These are phyloP conservation scores for Plasmodium reichenowi DNA, from an alignment of 169 alveolate species.

Conservation along the genomic window DNA sequence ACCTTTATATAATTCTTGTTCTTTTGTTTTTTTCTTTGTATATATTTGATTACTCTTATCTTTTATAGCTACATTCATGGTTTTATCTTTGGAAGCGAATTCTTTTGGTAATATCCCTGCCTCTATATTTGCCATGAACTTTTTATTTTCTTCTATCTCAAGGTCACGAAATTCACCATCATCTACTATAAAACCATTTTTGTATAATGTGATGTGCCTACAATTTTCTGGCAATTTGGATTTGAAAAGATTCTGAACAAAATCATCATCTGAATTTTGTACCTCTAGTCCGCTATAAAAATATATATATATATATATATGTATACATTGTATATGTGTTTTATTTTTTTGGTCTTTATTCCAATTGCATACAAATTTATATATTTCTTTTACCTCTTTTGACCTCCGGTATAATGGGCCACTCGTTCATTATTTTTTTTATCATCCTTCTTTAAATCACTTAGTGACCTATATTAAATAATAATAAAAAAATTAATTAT, in stretches of 20 bases:
- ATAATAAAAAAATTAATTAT: slow-evolving; percentile 1
- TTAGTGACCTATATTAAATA: slow-evolving; percentile 23
- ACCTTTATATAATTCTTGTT: slow-evolving; percentile 37
- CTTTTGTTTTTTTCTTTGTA: slow-evolving; percentile 46
- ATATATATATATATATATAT: too few species aligned
- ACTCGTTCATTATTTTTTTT: slow-evolving; percentile 59
- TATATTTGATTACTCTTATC: slow-evolving; percentile 79
- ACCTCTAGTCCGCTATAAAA: slow-evolving; percentile 60
- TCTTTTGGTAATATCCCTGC: slow-evolving; percentile 95
- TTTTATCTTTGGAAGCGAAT: slow-evolving; percentile 83
- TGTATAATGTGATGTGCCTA: slow-evolving; percentile 81
- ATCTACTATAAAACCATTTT: slow-evolving; percentile 94
- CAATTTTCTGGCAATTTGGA: slow-evolving; percentile 65
- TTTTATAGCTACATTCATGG: slow-evolving; percentile 77
- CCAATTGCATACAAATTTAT: too few species aligned
- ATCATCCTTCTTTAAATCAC: slow-evolving; percentile 67
- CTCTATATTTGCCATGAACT: slow-evolving; percentile 92
- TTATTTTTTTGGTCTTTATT: background rate
- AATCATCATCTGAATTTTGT: slow-evolving; percentile 49
- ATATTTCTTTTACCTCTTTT: slow-evolving; percentile 1
- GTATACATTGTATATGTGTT: background rate
- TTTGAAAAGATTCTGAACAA: slow-evolving; percentile 17
- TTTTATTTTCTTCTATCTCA: slow-evolving; percentile 88
- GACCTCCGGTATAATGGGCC: slow-evolving; percentile 73
- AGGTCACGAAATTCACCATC: slow-evolving; percentile 94